Evolutionary conservation across 1,284 basidiomycete species (phyloP), one percentile per base, ranked within the genome.

Genomic region (Ceraceosorus bombacis): DNA sequence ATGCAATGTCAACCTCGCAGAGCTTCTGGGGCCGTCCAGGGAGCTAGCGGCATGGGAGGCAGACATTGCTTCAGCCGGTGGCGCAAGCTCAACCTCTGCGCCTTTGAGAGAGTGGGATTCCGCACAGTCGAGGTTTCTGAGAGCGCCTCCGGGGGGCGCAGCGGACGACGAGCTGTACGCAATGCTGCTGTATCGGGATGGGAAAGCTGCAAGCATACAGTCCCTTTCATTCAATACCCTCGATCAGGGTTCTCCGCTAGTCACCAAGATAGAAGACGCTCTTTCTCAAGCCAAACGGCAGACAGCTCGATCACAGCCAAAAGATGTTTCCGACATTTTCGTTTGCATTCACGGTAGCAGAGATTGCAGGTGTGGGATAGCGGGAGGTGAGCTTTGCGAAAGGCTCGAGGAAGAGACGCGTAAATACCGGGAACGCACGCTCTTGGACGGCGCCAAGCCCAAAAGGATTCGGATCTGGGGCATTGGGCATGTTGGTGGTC

Each of bases 361-460:
- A 12, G 78, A 79, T 53, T 79, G 78, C 58, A 70, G 77, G 3
- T 79, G 78, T 54, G 76, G 75, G 17, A 73, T 78, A 27, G 68
- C 74, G 2, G 78, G 78, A 12, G 63, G 64, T 6, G 69, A 71
- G 5, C 62, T 79, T 10, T 67, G 67, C 51, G 58, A 74, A 1
- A 65, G 70, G 0, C 58, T 79, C 8, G 58, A 68, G 5, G 43
- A 57, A 2, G 67, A 74, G 43, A 62, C 71, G 0, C 58, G 65
- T 55, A 60, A 70, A 41, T 60, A 78, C 46, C 62, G 67, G 37
- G 53, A 69, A 6, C 66, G 66, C 5, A 64, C 65, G 8, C 64
- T 64, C 41, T 46, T 43, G 8, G 48, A 59, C 0, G 66, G 64
- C 40, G 60, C 55, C 5, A 15, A 62, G 5, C 62, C 65, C 5